These are phyloP conservation scores for Pulveroboletus sp. DNA, from an alignment of 768 basidiomycete species.

Conservation along the genomic window DNA sequence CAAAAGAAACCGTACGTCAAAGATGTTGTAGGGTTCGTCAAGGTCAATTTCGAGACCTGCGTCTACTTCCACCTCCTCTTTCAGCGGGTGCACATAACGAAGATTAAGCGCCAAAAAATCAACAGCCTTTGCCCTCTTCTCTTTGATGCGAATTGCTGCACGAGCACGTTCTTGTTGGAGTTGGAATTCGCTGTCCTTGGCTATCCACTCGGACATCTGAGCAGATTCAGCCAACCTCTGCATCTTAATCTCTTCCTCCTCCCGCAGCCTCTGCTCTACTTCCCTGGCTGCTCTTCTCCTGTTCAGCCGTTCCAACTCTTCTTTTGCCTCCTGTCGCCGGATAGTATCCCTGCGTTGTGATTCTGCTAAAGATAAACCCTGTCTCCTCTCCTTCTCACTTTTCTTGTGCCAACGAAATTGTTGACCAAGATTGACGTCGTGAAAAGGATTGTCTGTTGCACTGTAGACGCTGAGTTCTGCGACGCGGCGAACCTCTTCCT, in stretches of 20 bases:
- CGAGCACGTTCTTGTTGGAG: conserved; percentile 89
- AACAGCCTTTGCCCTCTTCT: conserved; percentile 97
- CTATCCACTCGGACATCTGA: conserved; percentile 97
- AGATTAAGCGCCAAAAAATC: conserved; percentile 97
- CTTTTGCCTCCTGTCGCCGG: conserved; percentile 86
- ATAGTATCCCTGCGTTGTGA: conserved; percentile 76
- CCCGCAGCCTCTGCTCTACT: conserved; percentile 80
- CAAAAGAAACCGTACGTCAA: conserved; percentile 63
- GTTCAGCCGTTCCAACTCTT: conserved; percentile 91
- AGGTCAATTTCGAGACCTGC: conserved; percentile 95
- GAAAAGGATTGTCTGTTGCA: conserved; percentile 96
- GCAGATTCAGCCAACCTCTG: conserved; percentile 89
- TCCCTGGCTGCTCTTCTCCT: conserved; percentile 89
- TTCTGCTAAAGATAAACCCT: conserved; percentile 78
- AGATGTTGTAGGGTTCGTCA: conserved; percentile 97
- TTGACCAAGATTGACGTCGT: conserved; percentile 93
- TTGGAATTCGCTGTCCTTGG: conserved; percentile 96
- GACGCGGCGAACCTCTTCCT: conserved; percentile 88
- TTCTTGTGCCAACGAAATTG: conserved; percentile 99
- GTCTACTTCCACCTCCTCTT: conserved; percentile 78
- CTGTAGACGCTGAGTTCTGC: conserved; percentile 97
- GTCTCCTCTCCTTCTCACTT: conserved; percentile 90
- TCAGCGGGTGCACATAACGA: conserved; percentile 79
- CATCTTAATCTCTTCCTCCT: conserved; percentile 91
- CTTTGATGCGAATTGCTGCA: conserved; percentile 91